Evolutionary conservation across 352 stramenopile species (phyloP).

Genomic region (Labyrinthula sp.): DNA sequence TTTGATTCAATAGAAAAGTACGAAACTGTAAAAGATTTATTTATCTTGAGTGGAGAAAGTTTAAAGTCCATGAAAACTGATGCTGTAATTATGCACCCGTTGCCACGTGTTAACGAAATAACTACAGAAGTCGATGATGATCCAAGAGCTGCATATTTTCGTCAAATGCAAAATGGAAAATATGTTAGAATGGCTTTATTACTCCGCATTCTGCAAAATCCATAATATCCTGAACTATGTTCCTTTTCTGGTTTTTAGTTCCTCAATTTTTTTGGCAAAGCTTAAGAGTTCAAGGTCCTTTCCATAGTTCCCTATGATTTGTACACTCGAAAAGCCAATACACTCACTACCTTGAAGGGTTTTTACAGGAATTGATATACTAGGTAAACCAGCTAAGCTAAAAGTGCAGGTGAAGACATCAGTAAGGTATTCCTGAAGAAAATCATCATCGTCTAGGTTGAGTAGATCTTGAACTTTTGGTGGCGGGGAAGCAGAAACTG

Average conservation of each 20-base stretch:
- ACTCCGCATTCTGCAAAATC: slow-evolving; percentile 59
- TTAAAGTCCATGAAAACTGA: slow-evolving; percentile 56
- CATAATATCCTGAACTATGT: too few species aligned
- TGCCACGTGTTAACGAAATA: slow-evolving; percentile 91
- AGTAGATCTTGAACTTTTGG: slow-evolving; percentile 6
- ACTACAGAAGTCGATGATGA: slow-evolving; percentile 69
- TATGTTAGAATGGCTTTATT: slow-evolving; percentile 94
- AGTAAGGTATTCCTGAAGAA: slow-evolving; percentile 60
- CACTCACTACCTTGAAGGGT: slow-evolving; percentile 38
- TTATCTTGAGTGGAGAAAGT: slow-evolving; percentile 46
- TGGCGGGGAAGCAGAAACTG: slow-evolving; percentile 39
- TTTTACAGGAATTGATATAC: slow-evolving; percentile 50
- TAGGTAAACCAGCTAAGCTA: slow-evolving; percentile 57
- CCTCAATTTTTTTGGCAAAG: too few species aligned
- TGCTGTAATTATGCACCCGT: slow-evolving; percentile 90
- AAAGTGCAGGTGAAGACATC: slow-evolving; percentile 70
- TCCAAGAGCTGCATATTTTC: slow-evolving; percentile 43
- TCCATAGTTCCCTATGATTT: too few species aligned
- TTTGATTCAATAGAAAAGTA: slow-evolving; percentile 81
- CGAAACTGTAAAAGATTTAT: slow-evolving; percentile 67
- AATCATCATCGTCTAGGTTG: slow-evolving; percentile 40
- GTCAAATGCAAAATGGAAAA: slow-evolving; percentile 77
- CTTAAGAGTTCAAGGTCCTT: too few species aligned
- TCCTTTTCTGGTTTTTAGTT: too few species aligned
- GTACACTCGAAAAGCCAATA: too few species aligned